phyloP scores from a whole-genome alignment of 805 yeast genomes.

The Pachysolen tannophilus region DNA sequence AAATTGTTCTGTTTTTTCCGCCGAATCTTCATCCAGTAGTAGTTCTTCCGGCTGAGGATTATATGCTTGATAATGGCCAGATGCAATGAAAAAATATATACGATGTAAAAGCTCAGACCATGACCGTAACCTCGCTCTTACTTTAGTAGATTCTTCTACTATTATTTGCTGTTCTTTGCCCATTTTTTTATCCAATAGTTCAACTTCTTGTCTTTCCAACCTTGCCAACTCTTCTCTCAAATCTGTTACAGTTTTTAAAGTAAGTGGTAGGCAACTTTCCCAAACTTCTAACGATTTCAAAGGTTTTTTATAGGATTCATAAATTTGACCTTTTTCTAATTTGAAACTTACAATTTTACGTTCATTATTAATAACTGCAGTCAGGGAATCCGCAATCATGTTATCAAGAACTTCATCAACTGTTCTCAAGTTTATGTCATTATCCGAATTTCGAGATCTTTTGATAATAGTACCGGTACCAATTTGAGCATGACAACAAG shows the following conservation, averaged over 20 bases:
- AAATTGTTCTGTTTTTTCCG: constrained; percentile 15
- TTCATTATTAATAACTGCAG: constrained; percentile 40
- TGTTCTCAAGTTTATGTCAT: constrained; percentile 29
- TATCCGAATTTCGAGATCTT: constrained; percentile 4
- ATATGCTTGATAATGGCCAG: constrained; percentile 55
- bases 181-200: background rate
- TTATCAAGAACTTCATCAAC: constrained; percentile 62
- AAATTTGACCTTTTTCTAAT: constrained; percentile 60
- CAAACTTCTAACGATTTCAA: constrained; percentile 41
- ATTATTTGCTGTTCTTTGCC: constrained; percentile 1
- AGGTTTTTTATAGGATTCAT: constrained; percentile 51
- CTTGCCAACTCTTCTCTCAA: constrained; percentile 11
- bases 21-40: constrained; percentile 21
- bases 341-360: constrained; percentile 35
- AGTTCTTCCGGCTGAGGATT: constrained; percentile 25
- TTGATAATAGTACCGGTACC: constrained; percentile 11
- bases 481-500: constrained; percentile 73
- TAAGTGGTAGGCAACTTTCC: constrained; percentile 27
- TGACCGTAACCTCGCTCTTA: constrained; percentile 29
- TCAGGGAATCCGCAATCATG: constrained; percentile 51
- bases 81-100: constrained; percentile 68
- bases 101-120: constrained; percentile 66
- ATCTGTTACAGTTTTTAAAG: constrained; percentile 16
- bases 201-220: constrained; percentile 8
- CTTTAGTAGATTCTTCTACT: constrained; percentile 1